Evolutionary conservation across 768 basidiomycete species (phyloP), one percentile per base, ranked within the genome.

Genomic region (Tylopilus felleus): DNA sequence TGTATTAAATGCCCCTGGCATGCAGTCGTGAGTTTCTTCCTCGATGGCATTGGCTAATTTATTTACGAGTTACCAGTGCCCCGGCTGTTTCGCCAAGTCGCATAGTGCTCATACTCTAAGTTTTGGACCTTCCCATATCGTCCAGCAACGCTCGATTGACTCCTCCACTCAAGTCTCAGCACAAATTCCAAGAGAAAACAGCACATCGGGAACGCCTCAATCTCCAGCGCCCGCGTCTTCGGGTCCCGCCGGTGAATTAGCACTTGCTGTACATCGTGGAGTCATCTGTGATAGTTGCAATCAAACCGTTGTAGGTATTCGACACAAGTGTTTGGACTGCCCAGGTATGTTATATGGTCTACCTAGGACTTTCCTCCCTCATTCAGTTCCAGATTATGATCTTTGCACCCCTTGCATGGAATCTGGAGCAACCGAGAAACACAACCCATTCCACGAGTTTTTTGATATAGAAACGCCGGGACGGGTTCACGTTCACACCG

Each of bases 251-350:
- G 21, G 38, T 38, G 43, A 56, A 47, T n/a, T 29, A 33, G 23
- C 35, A n/a, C 38, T 33, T n/a, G 10, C 55, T 23, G 59, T 85
- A 36, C 88, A 90, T 65, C 64, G 47, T 29, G 79, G 79, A 27
- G 71, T 90, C n/a, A 43, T 75, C 9, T 94, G 91, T 66, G 87
- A 93, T 66, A 61, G 60, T 16, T 94, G 91, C 68, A 59, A 76
- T 6, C 59, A 69, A 21, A 77, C 69, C 4, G 75, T 93, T 36
- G 72, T 78, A 51, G 91, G 90, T 12, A 65, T 83, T 51, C 77
- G 92, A 41, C 84, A 90, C 68, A 93, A 93, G 69, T 93, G 91
- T 62, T 69, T 90, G 21, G 86, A 90, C 59, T 93, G 90, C 66
- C 74, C 77, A 45, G 77, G 87, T 88, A 65, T 49, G 77, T 70